These are phyloP conservation scores for Erucastrum elatum DNA, from an alignment of 345 rosid species.

Conservation along the genomic window DNA sequence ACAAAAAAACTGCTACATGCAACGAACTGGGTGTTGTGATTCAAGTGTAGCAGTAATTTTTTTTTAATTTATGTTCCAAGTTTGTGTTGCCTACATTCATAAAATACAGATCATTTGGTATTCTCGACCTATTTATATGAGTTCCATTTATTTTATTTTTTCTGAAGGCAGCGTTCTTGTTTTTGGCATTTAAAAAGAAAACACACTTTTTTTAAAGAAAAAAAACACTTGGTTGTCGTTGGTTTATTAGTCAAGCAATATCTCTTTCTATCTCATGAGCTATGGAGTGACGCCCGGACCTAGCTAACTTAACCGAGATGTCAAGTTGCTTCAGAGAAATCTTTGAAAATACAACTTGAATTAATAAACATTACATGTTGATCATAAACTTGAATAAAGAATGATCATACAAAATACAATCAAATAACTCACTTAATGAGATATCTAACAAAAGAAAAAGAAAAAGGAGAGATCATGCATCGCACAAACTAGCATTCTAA, in stretches of 20 bases:
- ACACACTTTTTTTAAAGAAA: neutral
- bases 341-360: too few relatives aligned
- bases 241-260: neutral
- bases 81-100: neutral
- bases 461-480: neutral
- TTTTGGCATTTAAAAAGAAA: neutral
- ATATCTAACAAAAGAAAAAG: neutral
- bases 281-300: neutral
- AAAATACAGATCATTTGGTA: neutral
- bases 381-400: neutral
- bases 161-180: neutral
- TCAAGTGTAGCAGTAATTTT: conserved; percentile 2
- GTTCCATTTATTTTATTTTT: neutral
- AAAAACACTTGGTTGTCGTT: neutral
- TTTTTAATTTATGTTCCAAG: neutral
- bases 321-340: neutral
- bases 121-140: neutral
- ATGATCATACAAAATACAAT: neutral
- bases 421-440: neutral
- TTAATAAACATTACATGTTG: too few relatives aligned
- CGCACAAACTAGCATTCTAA: neutral
- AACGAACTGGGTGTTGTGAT: conserved; percentile 21
- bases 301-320: neutral
- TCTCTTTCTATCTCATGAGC: neutral
- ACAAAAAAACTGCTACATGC: conserved; percentile 11